Evolutionary conservation across 139 green algal genomes (phyloP).

Genomic region (Astrephomene gubernaculifera): DNA sequence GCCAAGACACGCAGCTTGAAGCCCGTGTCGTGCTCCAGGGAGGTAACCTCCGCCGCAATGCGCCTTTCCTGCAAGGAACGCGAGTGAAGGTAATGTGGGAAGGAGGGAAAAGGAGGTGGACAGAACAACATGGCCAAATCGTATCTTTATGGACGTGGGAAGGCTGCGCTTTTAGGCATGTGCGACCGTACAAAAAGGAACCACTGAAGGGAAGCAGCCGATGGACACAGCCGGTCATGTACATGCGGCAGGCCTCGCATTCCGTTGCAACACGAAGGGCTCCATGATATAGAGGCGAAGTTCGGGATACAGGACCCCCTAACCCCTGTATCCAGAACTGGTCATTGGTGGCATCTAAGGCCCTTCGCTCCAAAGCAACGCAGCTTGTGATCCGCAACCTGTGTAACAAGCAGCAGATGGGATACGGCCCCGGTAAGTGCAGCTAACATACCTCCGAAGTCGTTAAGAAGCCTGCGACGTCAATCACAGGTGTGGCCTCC

Average conservation of each 20-base stretch:
- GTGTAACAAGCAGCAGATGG: neutral
- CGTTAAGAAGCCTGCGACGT: slow-evolving; percentile 94
- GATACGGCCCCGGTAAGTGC: neutral
- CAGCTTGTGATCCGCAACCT: neutral
- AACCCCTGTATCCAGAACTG: too few relatives aligned
- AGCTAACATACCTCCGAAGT: slow-evolving; percentile 75
- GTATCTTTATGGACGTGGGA: neutral
- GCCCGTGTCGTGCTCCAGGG: slow-evolving; percentile 92
- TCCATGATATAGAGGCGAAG: too few relatives aligned
- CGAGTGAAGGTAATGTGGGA: neutral
- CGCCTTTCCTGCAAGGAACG: slow-evolving; percentile 72
- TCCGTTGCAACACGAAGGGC: too few relatives aligned
- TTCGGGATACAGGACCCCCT: too few relatives aligned
- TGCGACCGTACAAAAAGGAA: too few relatives aligned
- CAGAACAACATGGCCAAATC: neutral
- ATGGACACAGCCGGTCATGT: neutral
- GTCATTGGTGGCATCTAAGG: too few relatives aligned
- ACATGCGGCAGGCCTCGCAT: too few relatives aligned
- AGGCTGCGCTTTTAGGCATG: neutral
- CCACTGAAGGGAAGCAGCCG: neutral
- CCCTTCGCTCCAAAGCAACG: neutral
- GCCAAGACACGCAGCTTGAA: slow-evolving; percentile 94
- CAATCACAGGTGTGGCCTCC: slow-evolving; percentile 87
- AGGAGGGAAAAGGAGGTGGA: neutral
- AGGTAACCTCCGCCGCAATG: slow-evolving; percentile 73